A percentile compares a stretch with the other conserved stretches of the same genome.
Conservation (phyloP, 768 basidiomycete genomes). For the Psilocybe cubensis region DNA sequence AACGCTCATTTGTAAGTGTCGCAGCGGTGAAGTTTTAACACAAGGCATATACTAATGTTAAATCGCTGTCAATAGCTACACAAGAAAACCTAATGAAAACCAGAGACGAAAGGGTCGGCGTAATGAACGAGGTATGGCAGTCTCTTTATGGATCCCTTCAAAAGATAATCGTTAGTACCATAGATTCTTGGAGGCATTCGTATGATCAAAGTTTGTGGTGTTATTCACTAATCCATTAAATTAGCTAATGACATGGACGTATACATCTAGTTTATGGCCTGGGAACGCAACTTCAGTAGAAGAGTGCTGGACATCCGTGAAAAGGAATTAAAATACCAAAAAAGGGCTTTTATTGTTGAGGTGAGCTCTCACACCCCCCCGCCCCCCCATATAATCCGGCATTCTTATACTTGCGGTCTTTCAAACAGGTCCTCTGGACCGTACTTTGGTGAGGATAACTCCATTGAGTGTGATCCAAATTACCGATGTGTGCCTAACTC, state of each 20-base stretch:
- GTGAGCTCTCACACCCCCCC: slow-evolving; percentile 20
- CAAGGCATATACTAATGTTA: slow-evolving; percentile 54
- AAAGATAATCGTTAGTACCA: neutral
- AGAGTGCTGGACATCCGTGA: slow-evolving; percentile 57
- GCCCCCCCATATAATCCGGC: neutral
- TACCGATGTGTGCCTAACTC: neutral
- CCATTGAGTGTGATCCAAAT: neutral
- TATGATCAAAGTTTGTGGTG: neutral
- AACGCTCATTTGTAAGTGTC: slow-evolving; percentile 5
- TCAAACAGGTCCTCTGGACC: neutral
- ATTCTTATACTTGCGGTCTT: neutral
- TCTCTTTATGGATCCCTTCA: slow-evolving; percentile 18
- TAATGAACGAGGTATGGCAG: slow-evolving; percentile 58
- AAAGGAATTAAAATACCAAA: slow-evolving; percentile 66
- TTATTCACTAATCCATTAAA: neutral
- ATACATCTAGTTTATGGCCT: slow-evolving; percentile 49
- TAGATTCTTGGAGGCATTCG: neutral
- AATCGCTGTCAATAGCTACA: slow-evolving; percentile 31
- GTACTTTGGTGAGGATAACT: neutral
- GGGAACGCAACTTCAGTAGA: slow-evolving; percentile 70
- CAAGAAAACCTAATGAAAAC: neutral
- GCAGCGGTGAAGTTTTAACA: neutral
- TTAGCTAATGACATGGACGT: neutral
- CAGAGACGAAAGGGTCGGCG: neutral
- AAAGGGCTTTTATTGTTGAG: slow-evolving; percentile 14